Conservation (phyloP, 1,284 basidiomycete species). For the Thecaphora frezii region DNA sequence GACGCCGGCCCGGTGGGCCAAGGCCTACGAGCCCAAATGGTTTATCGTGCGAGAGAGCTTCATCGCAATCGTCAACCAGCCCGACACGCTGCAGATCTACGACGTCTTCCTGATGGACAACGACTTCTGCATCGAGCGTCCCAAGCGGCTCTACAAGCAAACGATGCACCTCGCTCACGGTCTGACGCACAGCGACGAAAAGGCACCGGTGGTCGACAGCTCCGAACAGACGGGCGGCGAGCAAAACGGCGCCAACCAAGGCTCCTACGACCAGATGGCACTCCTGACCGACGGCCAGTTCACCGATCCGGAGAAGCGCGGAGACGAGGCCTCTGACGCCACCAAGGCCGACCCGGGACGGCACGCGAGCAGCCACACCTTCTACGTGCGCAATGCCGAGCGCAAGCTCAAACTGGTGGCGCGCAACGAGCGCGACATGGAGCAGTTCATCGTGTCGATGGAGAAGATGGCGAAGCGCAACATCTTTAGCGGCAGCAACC, state of each 20-base stretch:
- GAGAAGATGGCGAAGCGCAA: constrained; percentile 78
- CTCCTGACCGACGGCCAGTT: constrained; percentile 52
- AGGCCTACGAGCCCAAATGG: constrained; percentile 79
- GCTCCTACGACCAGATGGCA: constrained; percentile 43
- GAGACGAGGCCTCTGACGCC: constrained; percentile 1
- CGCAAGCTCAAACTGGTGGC: constrained; percentile 84
- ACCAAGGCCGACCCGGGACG: constrained; percentile 31
- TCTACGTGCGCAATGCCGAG: constrained; percentile 90
- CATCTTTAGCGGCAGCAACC: constrained; percentile 76
- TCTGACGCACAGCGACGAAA: constrained; percentile 36
- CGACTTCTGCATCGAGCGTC: constrained; percentile 78
- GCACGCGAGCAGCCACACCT: constrained; percentile 73
- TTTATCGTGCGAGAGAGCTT: constrained; percentile 92
- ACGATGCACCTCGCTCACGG: constrained; percentile 48
- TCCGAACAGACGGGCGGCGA: constrained; percentile 27
- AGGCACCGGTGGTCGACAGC: constrained; percentile 18
- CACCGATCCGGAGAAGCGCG: constrained; percentile 16
- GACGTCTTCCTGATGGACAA: constrained; percentile 92
- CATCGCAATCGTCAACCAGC: constrained; percentile 81
- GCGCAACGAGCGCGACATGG: constrained; percentile 90
- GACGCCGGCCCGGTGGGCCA: constrained; percentile 65
- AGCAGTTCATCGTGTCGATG: constrained; percentile 92
- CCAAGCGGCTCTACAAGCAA: constrained; percentile 60
- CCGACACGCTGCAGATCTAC: constrained; percentile 72
- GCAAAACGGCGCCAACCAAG: constrained; percentile 13